Evolutionary conservation across 1,284 basidiomycete genomes (phyloP), one percentile per base, ranked within the genome.

Genomic region (Athelia sp.): DNA sequence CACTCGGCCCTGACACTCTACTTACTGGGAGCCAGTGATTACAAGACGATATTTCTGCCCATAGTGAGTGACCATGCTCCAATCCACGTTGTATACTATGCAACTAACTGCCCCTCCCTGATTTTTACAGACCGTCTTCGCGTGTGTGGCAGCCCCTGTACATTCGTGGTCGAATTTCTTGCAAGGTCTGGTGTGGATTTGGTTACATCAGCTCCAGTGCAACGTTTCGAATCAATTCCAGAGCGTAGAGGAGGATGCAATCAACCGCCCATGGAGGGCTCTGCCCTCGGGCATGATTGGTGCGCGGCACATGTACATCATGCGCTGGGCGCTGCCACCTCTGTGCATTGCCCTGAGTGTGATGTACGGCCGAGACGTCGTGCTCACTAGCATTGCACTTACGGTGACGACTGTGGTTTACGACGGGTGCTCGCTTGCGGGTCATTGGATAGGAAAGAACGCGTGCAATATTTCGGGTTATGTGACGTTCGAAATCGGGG

Each of bases 241-340:
- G 15, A 52, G 52, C 15, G 52, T 56, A n/a, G 54, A 58, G 4
- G 70, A 72, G 48, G 70, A 72, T 49, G 45, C 21, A 2, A 47
- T 54, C 22, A 72, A 72, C 56, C 66, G 70, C 44, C 56, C 61
- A 1, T 59, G 65, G 48, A 58, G 70, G 1, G 70, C 70, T 2
- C 52, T 72, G 13, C 68, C 69, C 0, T 49, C 67, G 2, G 56
- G 59, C 13, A 56, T 63, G 1, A 62, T 71, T 14, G 54, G 65
- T 2, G 32, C 63, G 2, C 22, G 22, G 2, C 50, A 57, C 3
- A 69, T 72, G 0, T 51, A 46, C 1, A 42, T 44, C 0, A 54
- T 76, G 1, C 68, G 72, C 17, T 73, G 72, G 71, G 45, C 54
- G 4, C 57, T 72, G n/a, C 51, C 66, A 8, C 65, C 66, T 0